Evolutionary conservation across 1,139 yeast genomes (phyloP).

Genomic region (Yamadazyma buinensis): DNA sequence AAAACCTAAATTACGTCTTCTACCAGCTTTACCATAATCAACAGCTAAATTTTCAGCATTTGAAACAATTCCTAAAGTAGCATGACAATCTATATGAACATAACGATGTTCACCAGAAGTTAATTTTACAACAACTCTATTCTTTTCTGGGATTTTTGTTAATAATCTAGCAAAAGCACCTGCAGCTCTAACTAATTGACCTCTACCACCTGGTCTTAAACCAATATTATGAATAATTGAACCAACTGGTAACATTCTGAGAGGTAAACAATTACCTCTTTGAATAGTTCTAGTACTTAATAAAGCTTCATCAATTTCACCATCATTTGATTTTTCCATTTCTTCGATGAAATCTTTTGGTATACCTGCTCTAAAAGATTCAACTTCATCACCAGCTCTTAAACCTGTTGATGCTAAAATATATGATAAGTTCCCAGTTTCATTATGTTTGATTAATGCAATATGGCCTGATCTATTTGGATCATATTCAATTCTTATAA

Average conservation of each 20-base stretch:
- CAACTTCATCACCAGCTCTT: constrained; percentile 88
- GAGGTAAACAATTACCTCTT: constrained; percentile 92
- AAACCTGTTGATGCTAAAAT: constrained; percentile 90
- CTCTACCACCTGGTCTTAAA: constrained; percentile 72
- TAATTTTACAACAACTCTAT: constrained; percentile 73
- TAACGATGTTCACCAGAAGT: constrained; percentile 94
- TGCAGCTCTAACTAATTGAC: constrained; percentile 87
- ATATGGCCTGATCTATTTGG: constrained; percentile 94
- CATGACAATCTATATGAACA: constrained; percentile 81
- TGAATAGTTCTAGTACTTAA: constrained; percentile 83
- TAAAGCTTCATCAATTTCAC: constrained; percentile 88
- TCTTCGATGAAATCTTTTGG: constrained; percentile 73
- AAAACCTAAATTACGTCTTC: constrained; percentile 87
- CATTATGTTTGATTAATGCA: constrained; percentile 71
- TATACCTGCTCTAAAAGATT: constrained; percentile 82
- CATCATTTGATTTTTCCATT: constrained; percentile 61
- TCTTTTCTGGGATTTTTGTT: constrained; percentile 69
- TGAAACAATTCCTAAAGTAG: constrained; percentile 93
- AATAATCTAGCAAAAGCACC: constrained; percentile 91
- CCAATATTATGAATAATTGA: constrained; percentile 88
- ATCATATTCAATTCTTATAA: constrained; percentile 88
- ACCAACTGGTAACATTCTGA: constrained; percentile 90
- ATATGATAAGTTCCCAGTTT: constrained; percentile 64
- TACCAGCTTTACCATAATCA: constrained; percentile 95
- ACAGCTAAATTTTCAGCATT: constrained; percentile 90